phyloP scores from a whole-genome alignment of 768 basidiomycete genomes.

The Piloderma croceum region DNA sequence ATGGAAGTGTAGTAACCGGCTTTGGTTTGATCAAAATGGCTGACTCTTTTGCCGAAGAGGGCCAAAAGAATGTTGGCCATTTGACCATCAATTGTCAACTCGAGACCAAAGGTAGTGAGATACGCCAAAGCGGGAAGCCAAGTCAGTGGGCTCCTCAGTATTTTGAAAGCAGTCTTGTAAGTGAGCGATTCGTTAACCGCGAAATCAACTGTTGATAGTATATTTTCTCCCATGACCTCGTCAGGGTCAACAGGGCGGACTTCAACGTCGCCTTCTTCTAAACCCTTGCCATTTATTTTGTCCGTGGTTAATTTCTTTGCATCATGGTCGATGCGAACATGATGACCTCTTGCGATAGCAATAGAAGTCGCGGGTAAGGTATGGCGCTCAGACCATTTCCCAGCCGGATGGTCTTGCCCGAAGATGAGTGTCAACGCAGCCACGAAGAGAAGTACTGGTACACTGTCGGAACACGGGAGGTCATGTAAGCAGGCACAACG shows the following conservation, averaged over 20 bases:
- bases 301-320: too few relatives aligned
- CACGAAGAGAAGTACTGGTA: slow-evolving; percentile 42
- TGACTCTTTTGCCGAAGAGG: slow-evolving; percentile 29
- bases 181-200: slow-evolving; percentile 45
- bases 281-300: too few relatives aligned
- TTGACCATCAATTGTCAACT: slow-evolving; percentile 51
- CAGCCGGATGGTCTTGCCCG: slow-evolving; percentile 51
- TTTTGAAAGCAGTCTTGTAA: slow-evolving; percentile 20
- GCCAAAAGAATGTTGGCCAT: slow-evolving; percentile 41
- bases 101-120: slow-evolving; percentile 50
- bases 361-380: slow-evolving; percentile 27
- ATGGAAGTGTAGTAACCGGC: slow-evolving; percentile 47
- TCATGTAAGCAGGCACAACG: too few relatives aligned
- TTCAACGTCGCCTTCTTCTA: slow-evolving; percentile 24
- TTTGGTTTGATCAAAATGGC: slow-evolving; percentile 40
- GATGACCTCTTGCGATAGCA: slow-evolving; percentile 14
- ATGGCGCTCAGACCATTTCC: slow-evolving; percentile 47
- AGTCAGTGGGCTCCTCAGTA: slow-evolving; percentile 40
- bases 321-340: slow-evolving; percentile 14
- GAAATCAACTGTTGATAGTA: slow-evolving; percentile 33
- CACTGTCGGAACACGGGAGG: too few relatives aligned
- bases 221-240: slow-evolving; percentile 18
- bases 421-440: slow-evolving; percentile 38
- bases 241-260: slow-evolving; percentile 18
- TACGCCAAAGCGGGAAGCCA: slow-evolving; percentile 54